Percentiles rank a stretch among this genome's conserved stretches.
Conservation (phyloP, 257 asterid genomes). For the Capsicum pubescens region DNA sequence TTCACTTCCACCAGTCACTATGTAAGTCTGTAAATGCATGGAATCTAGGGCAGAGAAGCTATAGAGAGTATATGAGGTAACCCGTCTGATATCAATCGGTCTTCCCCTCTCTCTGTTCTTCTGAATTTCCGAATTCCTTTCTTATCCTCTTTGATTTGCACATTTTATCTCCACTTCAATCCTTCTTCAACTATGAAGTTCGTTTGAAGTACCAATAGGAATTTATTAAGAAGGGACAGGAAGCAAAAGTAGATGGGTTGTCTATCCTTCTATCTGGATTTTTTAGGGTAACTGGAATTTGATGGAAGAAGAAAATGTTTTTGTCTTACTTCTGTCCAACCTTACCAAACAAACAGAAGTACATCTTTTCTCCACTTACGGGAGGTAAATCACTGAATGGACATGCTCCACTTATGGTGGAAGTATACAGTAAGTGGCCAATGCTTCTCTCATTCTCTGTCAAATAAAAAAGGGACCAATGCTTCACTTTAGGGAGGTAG, state of each 20-base stretch:
- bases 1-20: not conserved
- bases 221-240: not conserved
- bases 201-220: not conserved
- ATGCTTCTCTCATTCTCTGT: not conserved
- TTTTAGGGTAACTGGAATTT: not conserved
- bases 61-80: not conserved
- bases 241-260: not conserved
- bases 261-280: not conserved
- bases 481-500: not conserved
- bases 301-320: not conserved
- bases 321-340: not conserved
- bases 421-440: not conserved
- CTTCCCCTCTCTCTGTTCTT: not conserved
- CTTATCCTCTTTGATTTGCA: not conserved
- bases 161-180: not conserved
- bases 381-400: not conserved
- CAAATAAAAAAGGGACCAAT: not conserved
- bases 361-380: not conserved
- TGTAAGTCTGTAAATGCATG: not conserved
- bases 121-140: not conserved
- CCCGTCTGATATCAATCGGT: not conserved
- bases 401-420: not conserved
- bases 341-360: not conserved
- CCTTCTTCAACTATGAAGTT: not conserved
- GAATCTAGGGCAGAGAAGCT: not conserved